phyloP scores from a whole-genome alignment of 495 filamentous ascomycete species.

The Pyrenula aspistea region DNA sequence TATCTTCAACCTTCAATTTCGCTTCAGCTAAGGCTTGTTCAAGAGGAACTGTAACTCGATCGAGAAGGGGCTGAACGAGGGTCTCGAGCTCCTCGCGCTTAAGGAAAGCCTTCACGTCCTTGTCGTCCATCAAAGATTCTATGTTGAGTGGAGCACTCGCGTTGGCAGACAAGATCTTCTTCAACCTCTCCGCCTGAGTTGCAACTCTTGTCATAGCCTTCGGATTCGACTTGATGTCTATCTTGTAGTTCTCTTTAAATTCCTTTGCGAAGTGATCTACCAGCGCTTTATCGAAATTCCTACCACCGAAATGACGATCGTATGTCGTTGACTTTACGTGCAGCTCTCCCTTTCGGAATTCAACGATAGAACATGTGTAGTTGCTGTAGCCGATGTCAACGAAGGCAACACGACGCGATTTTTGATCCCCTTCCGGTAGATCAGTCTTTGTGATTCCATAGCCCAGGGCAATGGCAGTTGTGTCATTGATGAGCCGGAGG shows the following conservation, averaged over 20 bases:
- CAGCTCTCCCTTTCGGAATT: constrained; percentile 96
- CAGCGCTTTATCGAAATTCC: constrained; percentile 89
- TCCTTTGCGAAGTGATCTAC: constrained; percentile 91
- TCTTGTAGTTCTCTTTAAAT: constrained; percentile 86
- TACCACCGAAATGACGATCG: constrained; percentile 94
- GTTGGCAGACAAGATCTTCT: constrained; percentile 98
- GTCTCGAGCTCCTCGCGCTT: constrained; percentile 92
- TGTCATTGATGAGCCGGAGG: constrained; percentile 94
- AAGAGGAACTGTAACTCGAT: constrained; percentile 57
- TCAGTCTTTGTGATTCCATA: constrained; percentile 97
- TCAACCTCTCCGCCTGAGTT: constrained; percentile 87
- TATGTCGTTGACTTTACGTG: constrained; percentile 85
- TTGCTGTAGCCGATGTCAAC: constrained; percentile 95
- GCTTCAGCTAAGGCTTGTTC: constrained; percentile 89
- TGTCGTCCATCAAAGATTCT: constrained; percentile 96
- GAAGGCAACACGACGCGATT: constrained; percentile 82
- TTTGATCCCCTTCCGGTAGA: constrained; percentile 79
- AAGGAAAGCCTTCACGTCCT: constrained; percentile 78
- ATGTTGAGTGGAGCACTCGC: constrained; percentile 90
- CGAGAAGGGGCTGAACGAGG: constrained; percentile 75
- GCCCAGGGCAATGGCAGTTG: constrained; percentile 88
- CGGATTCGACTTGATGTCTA: constrained; percentile 76
- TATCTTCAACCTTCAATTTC: constrained; percentile 78
- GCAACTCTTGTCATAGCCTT: constrained; percentile 82
- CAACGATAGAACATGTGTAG: constrained; percentile 86